Evolutionary conservation across 2,329 filamentous ascomycete species (phyloP).

Genomic region (Dendryphion nanum): DNA sequence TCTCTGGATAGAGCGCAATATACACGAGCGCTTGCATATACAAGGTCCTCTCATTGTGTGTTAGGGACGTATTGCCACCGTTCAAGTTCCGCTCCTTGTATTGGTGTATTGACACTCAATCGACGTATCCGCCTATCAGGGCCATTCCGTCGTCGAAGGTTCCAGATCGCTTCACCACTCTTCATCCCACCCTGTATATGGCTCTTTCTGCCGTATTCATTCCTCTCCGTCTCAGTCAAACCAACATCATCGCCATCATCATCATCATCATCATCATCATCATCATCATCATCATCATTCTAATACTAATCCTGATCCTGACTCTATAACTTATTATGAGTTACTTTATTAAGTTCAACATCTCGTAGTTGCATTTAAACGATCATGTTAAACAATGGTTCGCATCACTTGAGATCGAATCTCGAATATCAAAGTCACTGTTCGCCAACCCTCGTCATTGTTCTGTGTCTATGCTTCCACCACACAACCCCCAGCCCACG

Average conservation of each 20-base stretch:
- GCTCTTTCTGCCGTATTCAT: not conserved
- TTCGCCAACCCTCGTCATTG: constrained; percentile 4
- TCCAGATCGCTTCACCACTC: constrained; percentile 1
- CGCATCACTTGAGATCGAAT: no score
- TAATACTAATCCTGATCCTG: not conserved
- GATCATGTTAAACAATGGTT: no score
- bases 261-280: no score
- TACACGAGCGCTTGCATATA: constrained; percentile 13
- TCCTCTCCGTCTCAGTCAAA: not conserved
- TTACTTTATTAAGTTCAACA: constrained; percentile 1
- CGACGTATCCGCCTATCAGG: not conserved
- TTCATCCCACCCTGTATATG: not conserved
- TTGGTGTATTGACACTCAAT: constrained; percentile 16
- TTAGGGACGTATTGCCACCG: constrained; percentile 2
- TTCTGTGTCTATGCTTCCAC: no score
- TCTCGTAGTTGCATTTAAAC: no score
- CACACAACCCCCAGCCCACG: constrained; percentile 9
- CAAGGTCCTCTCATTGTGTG: constrained; percentile 4
- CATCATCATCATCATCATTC: not conserved
- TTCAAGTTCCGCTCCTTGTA: not conserved
- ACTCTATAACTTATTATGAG: not conserved
- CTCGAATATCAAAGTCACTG: no score
- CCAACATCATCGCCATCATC: not conserved
- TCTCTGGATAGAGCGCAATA: constrained; percentile 10
- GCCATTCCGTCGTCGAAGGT: constrained; percentile 3